phyloP scores from a whole-genome alignment of 352 stramenopile species.

The Globisporangium megalacanthum region DNA sequence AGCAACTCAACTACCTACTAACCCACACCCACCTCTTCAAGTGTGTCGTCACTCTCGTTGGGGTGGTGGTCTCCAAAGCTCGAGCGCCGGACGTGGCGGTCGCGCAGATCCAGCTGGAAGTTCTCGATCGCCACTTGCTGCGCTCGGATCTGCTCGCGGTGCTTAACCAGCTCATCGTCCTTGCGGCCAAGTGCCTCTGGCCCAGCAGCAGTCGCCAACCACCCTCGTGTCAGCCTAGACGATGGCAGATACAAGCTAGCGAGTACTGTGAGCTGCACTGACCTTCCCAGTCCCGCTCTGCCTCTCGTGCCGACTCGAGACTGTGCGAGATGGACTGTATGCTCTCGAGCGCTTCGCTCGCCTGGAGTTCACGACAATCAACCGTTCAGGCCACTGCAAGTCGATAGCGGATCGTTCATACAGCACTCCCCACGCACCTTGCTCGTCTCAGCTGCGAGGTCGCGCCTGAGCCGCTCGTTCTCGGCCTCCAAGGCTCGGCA shows the following conservation, averaged over 20 bases:
- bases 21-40: conserved; percentile 30
- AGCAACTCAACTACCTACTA: not conserved
- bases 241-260: too few species aligned
- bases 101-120: conserved; percentile 37
- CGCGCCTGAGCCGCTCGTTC: conserved; percentile 28
- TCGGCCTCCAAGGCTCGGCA: conserved; percentile 44
- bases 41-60: conserved; percentile 17
- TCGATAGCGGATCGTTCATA: too few species aligned
- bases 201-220: too few species aligned
- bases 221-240: too few species aligned
- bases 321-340: too few species aligned
- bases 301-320: too few species aligned
- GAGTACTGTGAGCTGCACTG: too few species aligned
- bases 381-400: too few species aligned
- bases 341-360: too few species aligned
- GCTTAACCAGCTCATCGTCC: conserved; percentile 34
- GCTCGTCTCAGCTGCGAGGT: conserved; percentile 28
- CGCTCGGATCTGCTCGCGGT: conserved; percentile 46
- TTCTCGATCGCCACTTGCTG: conserved; percentile 61
- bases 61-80: conserved; percentile 7
- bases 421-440: conserved; percentile 21
- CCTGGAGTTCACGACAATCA: too few species aligned
- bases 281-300: too few species aligned
- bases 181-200: too few species aligned
- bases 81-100: not conserved